Evolutionary conservation across 768 basidiomycete species (phyloP).

Genomic region (Podaxis sp.): DNA sequence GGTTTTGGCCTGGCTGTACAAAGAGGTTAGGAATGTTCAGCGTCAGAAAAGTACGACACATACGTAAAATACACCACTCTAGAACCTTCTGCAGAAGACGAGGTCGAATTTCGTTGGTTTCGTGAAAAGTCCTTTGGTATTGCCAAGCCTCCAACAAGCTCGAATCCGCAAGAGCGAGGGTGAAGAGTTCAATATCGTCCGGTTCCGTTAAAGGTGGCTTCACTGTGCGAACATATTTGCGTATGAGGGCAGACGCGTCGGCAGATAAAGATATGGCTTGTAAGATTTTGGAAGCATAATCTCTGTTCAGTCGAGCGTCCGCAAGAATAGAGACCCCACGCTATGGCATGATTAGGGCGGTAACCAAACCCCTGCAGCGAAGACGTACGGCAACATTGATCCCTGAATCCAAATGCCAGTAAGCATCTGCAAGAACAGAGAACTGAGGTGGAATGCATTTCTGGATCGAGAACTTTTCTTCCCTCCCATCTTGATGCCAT

Average conservation of each 20-base stretch:
- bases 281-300: constrained; percentile 77
- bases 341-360: constrained; percentile 31
- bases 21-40: background rate
- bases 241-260: constrained; percentile 54
- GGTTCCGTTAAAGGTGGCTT: constrained; percentile 71
- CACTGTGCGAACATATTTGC: constrained; percentile 75
- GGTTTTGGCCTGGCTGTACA: constrained; percentile 57
- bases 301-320: constrained; percentile 71
- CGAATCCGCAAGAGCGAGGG: constrained; percentile 62
- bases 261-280: constrained; percentile 57
- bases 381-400: constrained; percentile 59
- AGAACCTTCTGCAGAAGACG: constrained; percentile 59
- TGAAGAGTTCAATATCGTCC: constrained; percentile 69
- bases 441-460: constrained; percentile 77
- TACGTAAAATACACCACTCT: constrained; percentile 70
- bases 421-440: constrained; percentile 73
- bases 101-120: constrained; percentile 50
- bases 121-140: constrained; percentile 70
- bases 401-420: constrained; percentile 79
- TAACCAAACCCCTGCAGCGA: background rate
- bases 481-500: constrained; percentile 67
- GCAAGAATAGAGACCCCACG: constrained; percentile 70
- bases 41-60: constrained; percentile 27
- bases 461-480: constrained; percentile 50
- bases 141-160: constrained; percentile 74